Evolutionary conservation across 1,284 basidiomycete species (phyloP), one percentile per base, ranked within the genome.

Genomic region (Chondrostereum purpureum): DNA sequence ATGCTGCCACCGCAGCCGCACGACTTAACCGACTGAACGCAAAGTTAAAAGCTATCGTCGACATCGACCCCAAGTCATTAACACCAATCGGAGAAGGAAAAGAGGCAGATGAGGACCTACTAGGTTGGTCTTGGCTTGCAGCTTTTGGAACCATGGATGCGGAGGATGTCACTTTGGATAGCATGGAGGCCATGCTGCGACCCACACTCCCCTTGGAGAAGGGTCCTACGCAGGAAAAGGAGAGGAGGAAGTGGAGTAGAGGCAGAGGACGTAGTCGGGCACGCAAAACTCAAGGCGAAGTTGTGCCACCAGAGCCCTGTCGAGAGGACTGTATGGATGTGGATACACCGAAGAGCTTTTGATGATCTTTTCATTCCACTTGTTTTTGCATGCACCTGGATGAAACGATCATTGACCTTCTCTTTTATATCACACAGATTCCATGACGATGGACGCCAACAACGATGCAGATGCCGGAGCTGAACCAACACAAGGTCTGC

Each of bases 1-100:
- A 92, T 62, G 88, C 90, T 44, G 89, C 83, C 1, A 75, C 80
- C 2, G 85, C 92, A 53, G 90, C 93, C 11, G 89, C 88, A 19
- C 83, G 94, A 31, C 71, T 94, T 14, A 68, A 87, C 50, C 78
- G 92, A 42, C 72, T 97, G 38, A 80, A 81, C 51, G 61, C 77
- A 48, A 88, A 87, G 65, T 78, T 98, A 41, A 63, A 64, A 40
- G 66, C 72, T 21, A 66, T 77, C 50, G 68, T 68, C 41, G 63
- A 68, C 21, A 64, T 61, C 49, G 69, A 68, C 33, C 58, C 56
- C 35, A 70, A 76, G 11, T n/a, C 8, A 31, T 8, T 31, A 31
- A 8, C 27, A 31, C n/a, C 27, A n/a, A 31, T 31, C 8, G 69
- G 63, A 40, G 68, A 66, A 37, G 67, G 63, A 31, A 60, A 53